These are phyloP conservation scores for Coniferiporia sulphurascens DNA, from an alignment of 1,284 basidiomycete genomes.

Conservation along the genomic window DNA sequence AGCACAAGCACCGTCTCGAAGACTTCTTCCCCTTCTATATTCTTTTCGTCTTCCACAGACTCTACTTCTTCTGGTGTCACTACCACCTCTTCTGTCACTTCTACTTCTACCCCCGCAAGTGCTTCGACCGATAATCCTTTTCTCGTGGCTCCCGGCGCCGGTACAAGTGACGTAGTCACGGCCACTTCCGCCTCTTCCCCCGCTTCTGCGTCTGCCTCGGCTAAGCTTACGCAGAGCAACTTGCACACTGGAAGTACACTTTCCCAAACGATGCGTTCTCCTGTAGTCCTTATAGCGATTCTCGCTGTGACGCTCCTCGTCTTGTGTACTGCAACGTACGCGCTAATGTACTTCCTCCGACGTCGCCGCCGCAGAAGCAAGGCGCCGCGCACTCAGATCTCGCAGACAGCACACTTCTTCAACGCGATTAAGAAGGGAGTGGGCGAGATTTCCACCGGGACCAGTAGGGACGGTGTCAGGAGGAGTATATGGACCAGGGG, in stretches of 20 bases:
- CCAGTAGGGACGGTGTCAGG: not conserved
- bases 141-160: not conserved
- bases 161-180: not conserved
- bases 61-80: not conserved
- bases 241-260: not conserved
- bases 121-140: not conserved
- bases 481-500: not conserved
- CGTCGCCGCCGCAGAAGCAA: slow-evolving; percentile 10
- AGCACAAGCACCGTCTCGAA: not conserved
- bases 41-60: not conserved
- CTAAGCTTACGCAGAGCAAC: not conserved
- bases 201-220: not conserved
- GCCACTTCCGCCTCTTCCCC: not conserved
- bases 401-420: slow-evolving; percentile 12
- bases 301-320: slow-evolving; percentile 4
- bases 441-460: not conserved
- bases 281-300: slow-evolving; percentile 3
- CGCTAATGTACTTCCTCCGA: slow-evolving; percentile 17
- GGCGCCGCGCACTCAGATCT: slow-evolving; percentile 9
- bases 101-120: not conserved
- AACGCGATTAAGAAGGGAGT: not conserved
- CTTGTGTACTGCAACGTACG: slow-evolving; percentile 6
- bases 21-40: not conserved
- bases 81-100: not conserved
- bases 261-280: not conserved